Conservation (phyloP, 1,139 yeast genomes). For the Eremothecium gossypii region DNA sequence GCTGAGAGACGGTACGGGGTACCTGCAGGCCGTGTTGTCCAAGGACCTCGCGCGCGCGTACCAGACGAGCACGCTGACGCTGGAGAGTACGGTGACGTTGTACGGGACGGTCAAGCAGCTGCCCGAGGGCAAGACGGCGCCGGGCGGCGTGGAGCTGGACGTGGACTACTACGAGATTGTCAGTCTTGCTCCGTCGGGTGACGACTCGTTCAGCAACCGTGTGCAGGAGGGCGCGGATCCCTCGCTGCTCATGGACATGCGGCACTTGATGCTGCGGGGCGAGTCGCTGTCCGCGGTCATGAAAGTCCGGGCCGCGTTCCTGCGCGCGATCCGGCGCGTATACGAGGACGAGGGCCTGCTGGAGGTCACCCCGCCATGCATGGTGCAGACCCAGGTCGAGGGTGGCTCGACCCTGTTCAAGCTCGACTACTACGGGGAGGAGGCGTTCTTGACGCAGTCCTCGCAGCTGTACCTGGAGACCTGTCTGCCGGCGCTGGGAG, state of each 20-base stretch:
- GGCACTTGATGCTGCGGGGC: slow-evolving; percentile 92
- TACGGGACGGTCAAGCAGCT: slow-evolving; percentile 74
- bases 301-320: slow-evolving; percentile 83
- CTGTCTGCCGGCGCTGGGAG: slow-evolving; percentile 91
- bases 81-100: slow-evolving; percentile 74
- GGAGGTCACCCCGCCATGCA: slow-evolving; percentile 98
- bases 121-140: slow-evolving; percentile 95
- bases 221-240: slow-evolving; percentile 93
- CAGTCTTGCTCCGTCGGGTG: slow-evolving; percentile 95
- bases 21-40: slow-evolving; percentile 71
- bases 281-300: slow-evolving; percentile 89
- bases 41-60: slow-evolving; percentile 92
- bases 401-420: slow-evolving; percentile 96
- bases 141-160: slow-evolving; percentile 91
- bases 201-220: slow-evolving; percentile 89
- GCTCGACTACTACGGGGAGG: slow-evolving; percentile 92
- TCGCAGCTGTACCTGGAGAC: slow-evolving; percentile 97
- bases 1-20: slow-evolving; percentile 93
- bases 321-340: slow-evolving; percentile 66
- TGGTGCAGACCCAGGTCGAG: slow-evolving; percentile 99
- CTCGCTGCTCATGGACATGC: slow-evolving; percentile 80
- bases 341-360: slow-evolving; percentile 64
- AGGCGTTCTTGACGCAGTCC: slow-evolving; percentile 92
- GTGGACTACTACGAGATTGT: slow-evolving; percentile 84
- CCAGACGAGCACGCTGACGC: slow-evolving; percentile 72